Conservation (phyloP, 1,139 yeast genomes). For the Pichia sp. region DNA sequence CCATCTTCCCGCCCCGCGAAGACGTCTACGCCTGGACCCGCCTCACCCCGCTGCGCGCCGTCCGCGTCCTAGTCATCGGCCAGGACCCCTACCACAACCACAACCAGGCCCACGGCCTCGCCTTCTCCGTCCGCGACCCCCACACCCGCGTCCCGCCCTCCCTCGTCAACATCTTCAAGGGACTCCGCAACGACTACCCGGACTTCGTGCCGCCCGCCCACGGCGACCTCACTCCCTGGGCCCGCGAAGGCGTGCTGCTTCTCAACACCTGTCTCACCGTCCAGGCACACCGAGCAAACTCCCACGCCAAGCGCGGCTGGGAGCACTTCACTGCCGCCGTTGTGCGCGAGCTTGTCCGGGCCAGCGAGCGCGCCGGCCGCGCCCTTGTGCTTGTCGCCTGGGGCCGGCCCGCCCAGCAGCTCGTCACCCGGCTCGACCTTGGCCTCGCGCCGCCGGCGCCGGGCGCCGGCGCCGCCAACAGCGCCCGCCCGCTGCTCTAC, state of each 20-base stretch:
- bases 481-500: too few species aligned
- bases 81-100: slow-evolving; percentile 95
- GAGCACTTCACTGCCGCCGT: slow-evolving; percentile 79
- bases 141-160: slow-evolving; percentile 86
- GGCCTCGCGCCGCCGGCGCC: neutral
- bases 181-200: slow-evolving; percentile 67
- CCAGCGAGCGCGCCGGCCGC: slow-evolving; percentile 23
- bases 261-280: slow-evolving; percentile 89
- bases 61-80: slow-evolving; percentile 80
- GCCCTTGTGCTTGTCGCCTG: slow-evolving; percentile 84
- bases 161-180: slow-evolving; percentile 78
- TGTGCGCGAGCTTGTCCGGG: slow-evolving; percentile 44
- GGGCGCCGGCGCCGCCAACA: slow-evolving; percentile 28
- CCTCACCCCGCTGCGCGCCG: slow-evolving; percentile 68
- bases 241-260: slow-evolving; percentile 80
- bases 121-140: slow-evolving; percentile 85
- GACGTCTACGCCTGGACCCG: slow-evolving; percentile 94
- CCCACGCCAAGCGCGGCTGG: slow-evolving; percentile 93
- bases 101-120: slow-evolving; percentile 95
- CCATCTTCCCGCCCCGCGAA: slow-evolving; percentile 68
- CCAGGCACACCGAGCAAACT: slow-evolving; percentile 87
- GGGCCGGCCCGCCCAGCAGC: slow-evolving; percentile 89
- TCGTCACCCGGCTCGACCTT: slow-evolving; percentile 1
- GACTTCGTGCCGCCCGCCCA: slow-evolving; percentile 55
- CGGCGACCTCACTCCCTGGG: slow-evolving; percentile 83